Evolutionary conservation across 2,329 filamentous ascomycete genomes (phyloP).

Genomic region (Graphilbum fragrans): DNA sequence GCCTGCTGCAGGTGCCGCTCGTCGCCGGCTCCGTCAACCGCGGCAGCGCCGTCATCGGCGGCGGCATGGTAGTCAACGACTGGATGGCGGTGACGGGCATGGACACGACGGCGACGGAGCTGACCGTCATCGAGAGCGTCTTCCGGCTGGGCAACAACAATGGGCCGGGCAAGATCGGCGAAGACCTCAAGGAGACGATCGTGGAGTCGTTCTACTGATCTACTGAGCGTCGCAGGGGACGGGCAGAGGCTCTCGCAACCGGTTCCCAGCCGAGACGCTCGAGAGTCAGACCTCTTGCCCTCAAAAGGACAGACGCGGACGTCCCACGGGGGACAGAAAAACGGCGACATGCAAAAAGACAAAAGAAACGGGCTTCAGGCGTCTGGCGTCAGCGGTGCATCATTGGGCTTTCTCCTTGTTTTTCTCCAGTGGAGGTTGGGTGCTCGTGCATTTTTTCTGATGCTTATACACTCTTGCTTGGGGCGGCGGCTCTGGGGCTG

Average conservation of each 20-base stretch:
- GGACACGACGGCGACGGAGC: slow-evolving; percentile 92
- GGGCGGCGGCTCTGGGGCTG: too few relatives aligned
- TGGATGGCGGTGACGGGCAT: slow-evolving; percentile 92
- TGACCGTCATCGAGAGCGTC: slow-evolving; percentile 92
- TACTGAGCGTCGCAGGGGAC: too few relatives aligned
- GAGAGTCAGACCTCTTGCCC: too few relatives aligned
- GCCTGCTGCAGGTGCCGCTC: slow-evolving; percentile 85
- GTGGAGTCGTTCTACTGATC: slow-evolving; percentile 99
- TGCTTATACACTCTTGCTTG: too few relatives aligned
- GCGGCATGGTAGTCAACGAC: slow-evolving; percentile 94
- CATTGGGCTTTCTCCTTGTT: not conserved
- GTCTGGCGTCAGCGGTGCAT: not conserved
- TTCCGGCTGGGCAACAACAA: slow-evolving; percentile 81
- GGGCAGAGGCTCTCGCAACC: too few relatives aligned
- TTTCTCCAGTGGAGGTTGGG: not conserved
- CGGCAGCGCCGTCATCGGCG: slow-evolving; percentile 87
- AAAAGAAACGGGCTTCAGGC: not conserved
- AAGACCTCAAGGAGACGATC: slow-evolving; percentile 90
- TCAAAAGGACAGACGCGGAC: too few relatives aligned
- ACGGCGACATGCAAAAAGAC: not conserved
- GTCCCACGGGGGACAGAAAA: not conserved
- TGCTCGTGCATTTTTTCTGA: too few relatives aligned
- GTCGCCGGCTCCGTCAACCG: slow-evolving; percentile 92
- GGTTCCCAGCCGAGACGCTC: too few relatives aligned
- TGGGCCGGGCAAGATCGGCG: slow-evolving; percentile 67